Conservation (phyloP, 768 basidiomycete genomes). For the Dendrothele bispora region DNA sequence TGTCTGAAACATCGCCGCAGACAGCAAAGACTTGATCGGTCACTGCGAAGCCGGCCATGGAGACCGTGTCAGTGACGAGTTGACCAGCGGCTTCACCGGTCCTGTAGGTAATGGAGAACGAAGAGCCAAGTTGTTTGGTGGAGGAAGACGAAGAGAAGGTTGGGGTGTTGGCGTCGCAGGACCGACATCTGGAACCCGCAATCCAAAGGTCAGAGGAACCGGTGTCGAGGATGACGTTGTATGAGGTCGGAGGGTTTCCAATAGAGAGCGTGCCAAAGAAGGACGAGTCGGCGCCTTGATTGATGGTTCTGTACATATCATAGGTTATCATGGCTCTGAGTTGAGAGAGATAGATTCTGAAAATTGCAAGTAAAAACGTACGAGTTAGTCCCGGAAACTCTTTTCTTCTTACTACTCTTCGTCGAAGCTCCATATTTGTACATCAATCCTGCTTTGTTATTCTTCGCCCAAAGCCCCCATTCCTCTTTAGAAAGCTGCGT, state of each 20-base stretch:
- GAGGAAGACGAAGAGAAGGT: slow-evolving; percentile 59
- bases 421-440: no score
- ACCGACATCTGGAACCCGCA: slow-evolving; percentile 48
- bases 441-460: no score
- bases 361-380: no score
- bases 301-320: no score
- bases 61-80: slow-evolving; percentile 73
- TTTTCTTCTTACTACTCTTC: no score
- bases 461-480: no score
- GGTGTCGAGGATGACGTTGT: slow-evolving; percentile 88
- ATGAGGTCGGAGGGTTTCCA: slow-evolving; percentile 80
- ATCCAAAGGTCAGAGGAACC: slow-evolving; percentile 92
- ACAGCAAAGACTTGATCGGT: slow-evolving; percentile 73
- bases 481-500: no score
- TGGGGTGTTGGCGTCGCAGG: slow-evolving; percentile 45
- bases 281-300: no score
- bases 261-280: slow-evolving; percentile 76
- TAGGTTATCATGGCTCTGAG: no score
- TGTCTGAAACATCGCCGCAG: slow-evolving; percentile 50
- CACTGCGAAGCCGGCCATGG: slow-evolving; percentile 89
- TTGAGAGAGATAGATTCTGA: no score
- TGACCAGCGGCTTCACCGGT: slow-evolving; percentile 73
- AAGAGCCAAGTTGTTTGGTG: slow-evolving; percentile 50
- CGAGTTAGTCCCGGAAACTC: no score
- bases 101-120: slow-evolving; percentile 79